These are phyloP conservation scores for Paragyromitra xinjiangensis DNA, from an alignment of 495 filamentous ascomycete species.

Conservation along the genomic window DNA sequence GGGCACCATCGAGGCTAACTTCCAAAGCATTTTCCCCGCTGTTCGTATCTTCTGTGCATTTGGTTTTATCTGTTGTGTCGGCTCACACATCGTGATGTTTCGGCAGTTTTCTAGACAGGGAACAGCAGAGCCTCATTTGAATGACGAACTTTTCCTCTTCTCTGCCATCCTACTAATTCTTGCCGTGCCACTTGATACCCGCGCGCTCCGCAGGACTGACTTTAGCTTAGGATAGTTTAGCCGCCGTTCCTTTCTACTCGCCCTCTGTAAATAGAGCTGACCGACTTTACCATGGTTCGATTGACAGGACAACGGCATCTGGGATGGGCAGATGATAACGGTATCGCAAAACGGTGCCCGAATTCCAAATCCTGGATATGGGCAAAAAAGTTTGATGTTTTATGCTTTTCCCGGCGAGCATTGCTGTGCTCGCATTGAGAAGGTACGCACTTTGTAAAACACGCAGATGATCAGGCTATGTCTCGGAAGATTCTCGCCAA, in stretches of 20 bases:
- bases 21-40: slow-evolving; percentile 13
- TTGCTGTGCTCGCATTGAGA: neutral
- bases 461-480: slow-evolving; percentile 1
- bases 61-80: slow-evolving; percentile 17
- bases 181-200: slow-evolving; percentile 42
- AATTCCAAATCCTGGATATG: neutral
- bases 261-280: slow-evolving; percentile 48
- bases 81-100: slow-evolving; percentile 28
- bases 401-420: neutral
- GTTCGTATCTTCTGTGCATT: slow-evolving; percentile 37
- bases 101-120: slow-evolving; percentile 25
- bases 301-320: slow-evolving; percentile 14
- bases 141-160: slow-evolving; percentile 28
- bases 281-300: slow-evolving; percentile 24
- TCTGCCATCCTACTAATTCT: slow-evolving; percentile 1
- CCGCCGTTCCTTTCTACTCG: slow-evolving; percentile 31
- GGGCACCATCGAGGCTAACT: slow-evolving; percentile 24
- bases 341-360: slow-evolving; percentile 4
- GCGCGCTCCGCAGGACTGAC: slow-evolving; percentile 39
- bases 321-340: slow-evolving; percentile 5
- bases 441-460: slow-evolving; percentile 6
- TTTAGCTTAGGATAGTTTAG: slow-evolving; percentile 31
- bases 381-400: slow-evolving; percentile 1
- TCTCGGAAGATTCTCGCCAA: slow-evolving; percentile 35
- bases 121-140: slow-evolving; percentile 40